Conservation (phyloP, 2,329 filamentous ascomycete genomes). For the Botrytis hyacinthi region DNA sequence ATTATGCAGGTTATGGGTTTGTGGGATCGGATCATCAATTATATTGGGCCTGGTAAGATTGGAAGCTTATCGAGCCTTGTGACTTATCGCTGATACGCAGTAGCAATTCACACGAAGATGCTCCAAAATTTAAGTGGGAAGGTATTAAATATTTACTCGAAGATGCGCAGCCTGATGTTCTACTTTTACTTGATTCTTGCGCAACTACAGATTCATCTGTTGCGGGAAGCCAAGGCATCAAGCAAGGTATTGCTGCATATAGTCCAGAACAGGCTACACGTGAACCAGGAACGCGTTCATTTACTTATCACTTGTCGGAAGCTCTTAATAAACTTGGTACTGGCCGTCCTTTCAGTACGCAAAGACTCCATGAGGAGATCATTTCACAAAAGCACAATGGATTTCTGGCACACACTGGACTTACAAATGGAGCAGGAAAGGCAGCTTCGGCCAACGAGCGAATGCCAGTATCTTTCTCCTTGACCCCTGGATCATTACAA, state of each 20-base stretch:
- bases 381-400: conserved; percentile 41
- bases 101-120: conserved; percentile 57
- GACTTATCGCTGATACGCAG: conserved; percentile 40
- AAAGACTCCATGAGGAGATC: conserved; percentile 57
- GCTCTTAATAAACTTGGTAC: conserved; percentile 53
- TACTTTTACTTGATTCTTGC: conserved; percentile 62
- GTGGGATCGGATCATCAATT: conserved; percentile 58
- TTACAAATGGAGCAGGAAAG: conserved; percentile 48
- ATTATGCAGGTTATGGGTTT: conserved; percentile 62
- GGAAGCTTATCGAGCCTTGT: conserved; percentile 30
- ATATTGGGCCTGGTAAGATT: conserved; percentile 64
- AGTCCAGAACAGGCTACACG: conserved; percentile 50
- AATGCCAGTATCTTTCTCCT: conserved; percentile 53
- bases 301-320: conserved; percentile 57
- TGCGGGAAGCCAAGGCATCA: conserved; percentile 54
- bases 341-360: conserved; percentile 55
- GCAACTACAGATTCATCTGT: conserved; percentile 51
- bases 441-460: conserved; percentile 37
- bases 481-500: conserved; percentile 54
- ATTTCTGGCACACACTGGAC: conserved; percentile 43
- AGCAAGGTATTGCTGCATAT: conserved; percentile 62
- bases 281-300: conserved; percentile 51
- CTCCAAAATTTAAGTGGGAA: conserved; percentile 62
- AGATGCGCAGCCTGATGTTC: conserved; percentile 61
- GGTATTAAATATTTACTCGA: conserved; percentile 62